Evolutionary conservation across 352 stramenopile species (phyloP).

Genomic region (Globisporangium acanthophoron): DNA sequence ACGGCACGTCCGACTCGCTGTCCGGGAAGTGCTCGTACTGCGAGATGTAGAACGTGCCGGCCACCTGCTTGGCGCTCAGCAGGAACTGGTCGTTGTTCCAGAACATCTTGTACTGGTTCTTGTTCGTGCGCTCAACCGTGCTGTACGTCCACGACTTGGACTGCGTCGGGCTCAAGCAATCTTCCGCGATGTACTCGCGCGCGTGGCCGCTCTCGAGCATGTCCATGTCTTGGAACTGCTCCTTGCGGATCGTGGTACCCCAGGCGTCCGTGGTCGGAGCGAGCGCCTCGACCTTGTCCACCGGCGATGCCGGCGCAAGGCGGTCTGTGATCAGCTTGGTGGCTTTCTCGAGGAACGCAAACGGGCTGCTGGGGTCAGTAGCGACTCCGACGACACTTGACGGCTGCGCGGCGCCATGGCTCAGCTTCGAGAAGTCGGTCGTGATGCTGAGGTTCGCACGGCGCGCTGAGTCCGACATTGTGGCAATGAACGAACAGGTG

Average conservation of each 20-base stretch:
- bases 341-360: conserved; percentile 46
- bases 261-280: conserved; percentile 26
- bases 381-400: conserved; percentile 15
- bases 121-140: conserved; percentile 75
- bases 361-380: conserved; percentile 24
- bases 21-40: conserved; percentile 88
- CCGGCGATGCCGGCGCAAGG: conserved; percentile 12
- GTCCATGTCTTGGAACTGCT: conserved; percentile 82
- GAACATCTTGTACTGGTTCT: conserved; percentile 86
- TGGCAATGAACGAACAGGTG: neutral
- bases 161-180: conserved; percentile 72
- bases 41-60: conserved; percentile 85
- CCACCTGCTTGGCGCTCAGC: conserved; percentile 78
- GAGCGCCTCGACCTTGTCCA: conserved; percentile 19
- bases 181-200: conserved; percentile 77
- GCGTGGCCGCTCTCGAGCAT: conserved; percentile 79
- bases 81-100: conserved; percentile 85
- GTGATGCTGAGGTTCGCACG: conserved; percentile 52
- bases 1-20: conserved; percentile 37
- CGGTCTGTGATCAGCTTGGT: conserved; percentile 52
- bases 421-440: conserved; percentile 36
- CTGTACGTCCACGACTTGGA: conserved; percentile 80
- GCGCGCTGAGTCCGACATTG: conserved; percentile 48
- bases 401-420: conserved; percentile 5
- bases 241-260: conserved; percentile 56